Conservation (phyloP, 2,329 filamentous ascomycete genomes). For the Xylariomycetidae sp. region DNA sequence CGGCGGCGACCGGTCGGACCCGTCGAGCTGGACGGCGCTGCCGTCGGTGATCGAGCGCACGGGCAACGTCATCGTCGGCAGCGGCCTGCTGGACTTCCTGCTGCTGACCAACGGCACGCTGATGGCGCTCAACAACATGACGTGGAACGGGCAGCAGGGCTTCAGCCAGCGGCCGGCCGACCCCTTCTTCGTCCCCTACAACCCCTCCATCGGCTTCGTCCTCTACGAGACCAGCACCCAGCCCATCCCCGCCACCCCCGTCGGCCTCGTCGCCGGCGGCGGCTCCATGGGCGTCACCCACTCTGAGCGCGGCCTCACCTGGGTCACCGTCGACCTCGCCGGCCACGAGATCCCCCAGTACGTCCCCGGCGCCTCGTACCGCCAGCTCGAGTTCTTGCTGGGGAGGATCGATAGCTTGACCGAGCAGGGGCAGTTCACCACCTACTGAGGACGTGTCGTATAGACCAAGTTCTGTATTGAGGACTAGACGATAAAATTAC, state of each 20-base stretch:
- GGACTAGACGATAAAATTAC: no score
- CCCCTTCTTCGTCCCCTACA: conserved; percentile 63
- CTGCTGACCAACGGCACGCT: conserved; percentile 63
- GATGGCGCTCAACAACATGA: conserved; percentile 72
- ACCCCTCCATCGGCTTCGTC: conserved; percentile 30
- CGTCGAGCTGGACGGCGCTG: conserved; percentile 50
- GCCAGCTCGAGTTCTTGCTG: conserved; percentile 70
- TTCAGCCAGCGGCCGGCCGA: conserved; percentile 55
- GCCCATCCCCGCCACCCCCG: conserved; percentile 13
- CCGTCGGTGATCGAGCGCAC: conserved; percentile 67
- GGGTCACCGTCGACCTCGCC: conserved; percentile 52
- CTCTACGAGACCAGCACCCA: conserved; percentile 7
- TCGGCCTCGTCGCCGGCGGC: conserved; percentile 51
- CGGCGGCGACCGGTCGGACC: conserved; percentile 30
- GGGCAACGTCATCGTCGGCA: conserved; percentile 64
- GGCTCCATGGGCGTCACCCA: conserved; percentile 58
- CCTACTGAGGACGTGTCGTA: no score
- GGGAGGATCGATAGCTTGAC: conserved; percentile 50
- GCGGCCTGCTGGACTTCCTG: conserved; percentile 63
- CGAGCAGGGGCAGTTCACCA: conserved; percentile 1
- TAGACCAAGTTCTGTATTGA: no score
- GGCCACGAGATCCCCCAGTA: conserved; percentile 68
- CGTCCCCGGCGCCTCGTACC: conserved; percentile 58
- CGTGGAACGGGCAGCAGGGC: conserved; percentile 64
- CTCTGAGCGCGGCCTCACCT: conserved; percentile 70